Base-by-base conservation (phyloP, 192 early-diverging fungal genomes). In the Coemansia erecta region DNA sequence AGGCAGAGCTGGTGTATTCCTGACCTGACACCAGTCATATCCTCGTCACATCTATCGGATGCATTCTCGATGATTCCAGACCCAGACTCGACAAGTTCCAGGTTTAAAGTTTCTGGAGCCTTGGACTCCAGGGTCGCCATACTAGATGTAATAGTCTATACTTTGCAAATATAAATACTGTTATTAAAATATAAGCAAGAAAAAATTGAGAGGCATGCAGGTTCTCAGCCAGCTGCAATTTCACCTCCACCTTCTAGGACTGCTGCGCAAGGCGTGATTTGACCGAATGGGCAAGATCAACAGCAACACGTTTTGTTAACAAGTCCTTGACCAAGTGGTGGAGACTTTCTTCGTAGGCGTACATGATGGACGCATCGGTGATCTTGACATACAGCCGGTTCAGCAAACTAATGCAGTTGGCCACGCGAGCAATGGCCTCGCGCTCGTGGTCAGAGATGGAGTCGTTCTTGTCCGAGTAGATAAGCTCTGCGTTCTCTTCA, bases 391-490 rank as follows among this genome's bases (percentile, higher is more conserved):
- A 89, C 58, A 89, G 79, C 41, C 82, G 80, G 49, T 88, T 91
- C 31, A 99, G 83, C 10, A 91, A 85, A 21, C 68, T 63, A 42
- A 99, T 93, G 71, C 89, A 90, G 72, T 95, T 97, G 72, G 83
- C 86, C 0, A 97, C 88, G 3, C 95, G 86, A 1, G 95, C 94
- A 82, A 99, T 95, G 13, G 83, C 80, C 58, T 87, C 81, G 35
- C 97, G 84, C 63, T 91, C 89, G 8, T 73, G 67, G 19, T 85
- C 66, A 8, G 86, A 85, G 58, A 97, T 91, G 23, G 72, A 68
- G 72, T 95, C 93, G 76, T 99, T 99, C 56, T 87, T 81, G 67
- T 90, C 90, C 21, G 88, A 87, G 68, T 97, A 97, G 12, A 95
- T 83, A 13, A 81, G 85, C 61, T 95, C 92, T 3, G 90, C 81